Evolutionary conservation across 2,329 filamentous ascomycete species (phyloP), one percentile per base, ranked within the genome.

Genomic region (Taxawa tesnikishii): DNA sequence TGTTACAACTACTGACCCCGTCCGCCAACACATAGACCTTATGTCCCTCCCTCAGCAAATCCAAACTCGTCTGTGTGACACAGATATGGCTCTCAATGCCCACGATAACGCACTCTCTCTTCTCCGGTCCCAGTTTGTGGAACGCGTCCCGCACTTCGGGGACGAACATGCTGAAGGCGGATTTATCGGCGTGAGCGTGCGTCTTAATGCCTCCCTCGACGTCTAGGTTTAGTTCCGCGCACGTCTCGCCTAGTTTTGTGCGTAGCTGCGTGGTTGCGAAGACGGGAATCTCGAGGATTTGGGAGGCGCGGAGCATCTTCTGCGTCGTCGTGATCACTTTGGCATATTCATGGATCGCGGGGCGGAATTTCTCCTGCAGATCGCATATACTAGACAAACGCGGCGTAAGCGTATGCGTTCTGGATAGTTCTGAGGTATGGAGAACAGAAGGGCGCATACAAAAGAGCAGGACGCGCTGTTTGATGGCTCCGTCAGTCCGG

Each of bases 51-150:
- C 65, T 63, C 26, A 90, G 62, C 29, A 93, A 62, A 60, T 94
- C 88, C 26, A 94, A 67, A 11, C 83, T 75, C 26, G 88, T 94
- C 67, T 96, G 88, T 38, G 83, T 87, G 17, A 96, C 76, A 64
- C 88, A 96, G 53, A 96, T 90, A 59, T 96, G 88, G 25, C 75
- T 73, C 60, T 96, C 88, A 51, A 96, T 94, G 23, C 88, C 88
- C 11, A 94, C 79, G 40, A 96, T 74, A 34, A 83, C 79, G 32
- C 84, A 70, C 46, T 78, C 70, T 14, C 71, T 60, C 40, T 58
- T 51, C 39, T 56, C 47, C n/a, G 41, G 33, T 4, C 59, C 51
- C 23, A 63, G 49, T 14, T 48, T 48, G 29, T 55, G 43, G 33
- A 66, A 55, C 9, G 53, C 57, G 4, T 58, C 45, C 15, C 66